Evolutionary conservation across 768 basidiomycete genomes (phyloP).

Genomic region (Hemileccinum rubropunctum): DNA sequence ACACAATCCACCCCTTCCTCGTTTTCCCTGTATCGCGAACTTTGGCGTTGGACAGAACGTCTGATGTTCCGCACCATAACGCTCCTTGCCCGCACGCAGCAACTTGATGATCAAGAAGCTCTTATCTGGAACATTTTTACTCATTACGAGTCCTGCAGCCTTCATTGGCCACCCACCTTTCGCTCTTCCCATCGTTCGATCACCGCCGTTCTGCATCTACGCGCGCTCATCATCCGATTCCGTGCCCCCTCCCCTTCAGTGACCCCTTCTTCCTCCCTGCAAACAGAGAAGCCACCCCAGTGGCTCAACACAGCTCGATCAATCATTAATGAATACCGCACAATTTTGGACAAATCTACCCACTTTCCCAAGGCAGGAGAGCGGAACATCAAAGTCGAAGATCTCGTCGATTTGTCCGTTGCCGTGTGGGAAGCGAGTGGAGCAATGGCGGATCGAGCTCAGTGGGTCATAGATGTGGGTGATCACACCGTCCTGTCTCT

Average conservation of each 20-base stretch:
- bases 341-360: constrained; percentile 65
- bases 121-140: constrained; percentile 62
- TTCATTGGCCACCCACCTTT: constrained; percentile 78
- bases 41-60: constrained; percentile 84
- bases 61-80: constrained; percentile 80
- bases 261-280: constrained; percentile 16
- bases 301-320: constrained; percentile 69
- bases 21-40: constrained; percentile 71
- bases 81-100: constrained; percentile 50
- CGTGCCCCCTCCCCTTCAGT: constrained; percentile 19
- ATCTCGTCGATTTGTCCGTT: constrained; percentile 78
- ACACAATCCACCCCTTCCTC: constrained; percentile 36
- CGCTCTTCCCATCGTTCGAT: constrained; percentile 72
- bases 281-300: constrained; percentile 34
- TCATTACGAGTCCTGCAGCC: constrained; percentile 58
- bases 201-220: constrained; percentile 67
- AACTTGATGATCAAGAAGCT: constrained; percentile 34
- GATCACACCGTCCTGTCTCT: neutral
- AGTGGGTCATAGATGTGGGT: constrained; percentile 83
- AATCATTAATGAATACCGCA: constrained; percentile 69
- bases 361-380: constrained; percentile 81
- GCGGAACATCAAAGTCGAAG: constrained; percentile 73
- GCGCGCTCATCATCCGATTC: constrained; percentile 61
- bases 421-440: constrained; percentile 80
- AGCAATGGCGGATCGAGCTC: constrained; percentile 55